A percentile compares a stretch with the other conserved stretches of the same genome.
phyloP scores from a whole-genome alignment of 176 grass and related monocot genomes.

The Bromus sterilis region DNA sequence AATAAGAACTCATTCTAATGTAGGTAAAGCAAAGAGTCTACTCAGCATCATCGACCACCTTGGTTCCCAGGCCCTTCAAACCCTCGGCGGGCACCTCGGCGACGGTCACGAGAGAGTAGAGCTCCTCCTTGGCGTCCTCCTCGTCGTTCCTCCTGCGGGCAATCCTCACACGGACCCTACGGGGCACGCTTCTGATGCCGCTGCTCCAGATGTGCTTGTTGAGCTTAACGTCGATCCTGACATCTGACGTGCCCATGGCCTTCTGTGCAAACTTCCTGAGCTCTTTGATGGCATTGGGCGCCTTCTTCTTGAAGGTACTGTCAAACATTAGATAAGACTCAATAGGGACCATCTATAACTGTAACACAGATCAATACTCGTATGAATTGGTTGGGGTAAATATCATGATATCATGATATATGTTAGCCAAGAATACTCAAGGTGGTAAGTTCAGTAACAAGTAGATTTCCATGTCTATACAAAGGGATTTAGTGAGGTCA shows the following conservation, averaged over 20 bases:
- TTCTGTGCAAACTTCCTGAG: slow-evolving; percentile 74
- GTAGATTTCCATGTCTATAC: neutral
- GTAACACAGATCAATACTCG: neutral
- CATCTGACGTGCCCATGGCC: slow-evolving; percentile 73
- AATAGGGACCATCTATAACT: neutral
- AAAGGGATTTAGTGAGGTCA: neutral
- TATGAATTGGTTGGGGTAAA: neutral
- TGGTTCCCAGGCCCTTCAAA: slow-evolving; percentile 78
- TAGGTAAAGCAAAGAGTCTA: neutral
- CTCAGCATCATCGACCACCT: slow-evolving; percentile 63
- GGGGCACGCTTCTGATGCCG: slow-evolving; percentile 74
- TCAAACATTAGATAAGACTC: slow-evolving; percentile 16
- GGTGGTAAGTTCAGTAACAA: neutral
- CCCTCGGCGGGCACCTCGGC: slow-evolving; percentile 68
- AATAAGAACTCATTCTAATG: slow-evolving; percentile 7
- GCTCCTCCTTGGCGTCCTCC: slow-evolving; percentile 84
- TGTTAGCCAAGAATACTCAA: neutral
- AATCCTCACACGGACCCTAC: slow-evolving; percentile 68
- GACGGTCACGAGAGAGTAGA: slow-evolving; percentile 68
- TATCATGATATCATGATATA: neutral
- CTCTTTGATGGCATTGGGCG: slow-evolving; percentile 82
- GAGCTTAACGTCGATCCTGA: slow-evolving; percentile 74
- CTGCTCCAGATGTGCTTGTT: slow-evolving; percentile 97
- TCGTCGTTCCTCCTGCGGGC: slow-evolving; percentile 76
- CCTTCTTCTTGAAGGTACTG: slow-evolving; percentile 98